phyloP scores from a whole-genome alignment of 108 stramenopile genomes.

The Conticribra guillardii region DNA sequence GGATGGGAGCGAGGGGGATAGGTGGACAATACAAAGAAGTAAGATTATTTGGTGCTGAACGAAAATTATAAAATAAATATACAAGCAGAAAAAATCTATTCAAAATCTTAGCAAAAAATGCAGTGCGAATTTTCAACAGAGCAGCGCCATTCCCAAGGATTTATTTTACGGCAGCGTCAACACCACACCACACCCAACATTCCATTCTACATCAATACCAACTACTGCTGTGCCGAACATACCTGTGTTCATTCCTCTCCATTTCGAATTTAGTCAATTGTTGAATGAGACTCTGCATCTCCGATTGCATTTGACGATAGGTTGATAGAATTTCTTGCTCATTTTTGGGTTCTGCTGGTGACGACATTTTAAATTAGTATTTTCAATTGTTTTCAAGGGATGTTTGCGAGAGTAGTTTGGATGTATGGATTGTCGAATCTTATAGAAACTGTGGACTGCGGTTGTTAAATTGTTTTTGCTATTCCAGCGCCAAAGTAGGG shows the following conservation, averaged over 20 bases:
- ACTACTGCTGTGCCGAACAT: not conserved
- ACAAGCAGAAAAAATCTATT: no score
- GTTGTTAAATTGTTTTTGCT: no score
- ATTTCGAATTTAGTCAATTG: conserved; percentile 66
- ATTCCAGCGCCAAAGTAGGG: no score
- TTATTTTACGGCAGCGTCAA: not conserved
- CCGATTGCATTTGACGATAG: conserved; percentile 58
- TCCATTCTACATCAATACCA: not conserved
- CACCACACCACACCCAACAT: not conserved
- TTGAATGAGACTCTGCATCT: conserved; percentile 61
- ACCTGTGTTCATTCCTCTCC: conserved; percentile 56
- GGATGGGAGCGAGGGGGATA: no score
- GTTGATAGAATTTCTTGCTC: conserved; percentile 58
- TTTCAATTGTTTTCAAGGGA: no score
- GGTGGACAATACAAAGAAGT: not conserved
- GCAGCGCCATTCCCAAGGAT: no score
- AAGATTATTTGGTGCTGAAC: not conserved
- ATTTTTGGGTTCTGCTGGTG: conserved; percentile 29
- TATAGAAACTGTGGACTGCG: no score
- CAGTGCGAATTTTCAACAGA: no score
- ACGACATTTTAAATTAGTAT: no score
- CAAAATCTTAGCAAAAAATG: no score
- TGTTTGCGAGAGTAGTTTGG: no score
- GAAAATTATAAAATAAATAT: not conserved
- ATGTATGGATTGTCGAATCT: no score